phyloP scores from a whole-genome alignment of 2,329 filamentous ascomycete genomes.

The Mycogone perniciosa region DNA sequence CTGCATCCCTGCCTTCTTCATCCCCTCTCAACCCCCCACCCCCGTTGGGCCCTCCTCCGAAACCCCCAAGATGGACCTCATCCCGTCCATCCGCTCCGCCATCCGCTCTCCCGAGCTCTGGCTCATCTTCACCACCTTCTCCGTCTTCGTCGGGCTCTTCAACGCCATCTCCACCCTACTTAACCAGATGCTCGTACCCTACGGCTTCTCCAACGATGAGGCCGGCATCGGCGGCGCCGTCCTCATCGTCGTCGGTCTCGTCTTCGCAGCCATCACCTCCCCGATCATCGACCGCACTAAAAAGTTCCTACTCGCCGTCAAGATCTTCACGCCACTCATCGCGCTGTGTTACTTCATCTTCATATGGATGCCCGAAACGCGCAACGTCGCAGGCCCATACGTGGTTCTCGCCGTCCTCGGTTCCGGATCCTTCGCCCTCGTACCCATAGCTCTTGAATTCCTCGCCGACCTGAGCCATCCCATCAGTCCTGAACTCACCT shows the following conservation, averaged over 20 bases:
- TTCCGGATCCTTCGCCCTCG: conserved; percentile 69
- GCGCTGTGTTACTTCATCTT: conserved; percentile 68
- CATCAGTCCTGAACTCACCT: conserved; percentile 77
- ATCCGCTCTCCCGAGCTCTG: conserved; percentile 62
- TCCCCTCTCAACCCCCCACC: conserved; percentile 69
- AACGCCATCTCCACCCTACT: conserved; percentile 83
- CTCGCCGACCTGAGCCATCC: conserved; percentile 84
- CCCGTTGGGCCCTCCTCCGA: conserved; percentile 64
- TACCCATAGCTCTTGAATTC: conserved; percentile 82
- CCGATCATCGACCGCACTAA: conserved; percentile 85
- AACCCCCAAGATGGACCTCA: conserved; percentile 48
- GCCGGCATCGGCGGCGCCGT: conserved; percentile 86
- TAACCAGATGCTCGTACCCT: conserved; percentile 83
- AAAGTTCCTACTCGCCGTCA: conserved; percentile 66
- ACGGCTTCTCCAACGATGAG: conserved; percentile 75
- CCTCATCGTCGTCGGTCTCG: conserved; percentile 81
- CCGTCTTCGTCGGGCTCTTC: conserved; percentile 85
- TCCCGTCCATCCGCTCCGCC: conserved; percentile 48
- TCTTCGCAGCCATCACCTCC: conserved; percentile 66
- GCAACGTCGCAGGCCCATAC: conserved; percentile 62
- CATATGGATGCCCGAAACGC: conserved; percentile 65
- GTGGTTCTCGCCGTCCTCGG: conserved; percentile 70
- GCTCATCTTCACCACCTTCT: conserved; percentile 74
- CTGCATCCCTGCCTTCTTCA: conserved; percentile 70
- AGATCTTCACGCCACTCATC: conserved; percentile 67